These are phyloP conservation scores for Dactylorhiza incarnata DNA, from an alignment of 106 monocot genomes.

Conservation along the genomic window DNA sequence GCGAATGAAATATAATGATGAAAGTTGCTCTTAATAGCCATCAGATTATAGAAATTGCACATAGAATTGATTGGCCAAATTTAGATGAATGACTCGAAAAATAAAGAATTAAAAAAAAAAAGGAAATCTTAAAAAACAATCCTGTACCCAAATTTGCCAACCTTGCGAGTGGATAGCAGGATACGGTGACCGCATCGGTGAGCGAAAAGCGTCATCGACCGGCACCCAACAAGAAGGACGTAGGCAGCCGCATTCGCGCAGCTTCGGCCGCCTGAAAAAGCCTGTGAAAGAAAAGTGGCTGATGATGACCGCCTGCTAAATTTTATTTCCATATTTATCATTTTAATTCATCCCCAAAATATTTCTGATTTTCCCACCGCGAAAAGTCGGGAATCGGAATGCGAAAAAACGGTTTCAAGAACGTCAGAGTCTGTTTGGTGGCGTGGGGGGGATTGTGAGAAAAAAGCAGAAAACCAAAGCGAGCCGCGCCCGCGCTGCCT, in stretches of 20 bases:
- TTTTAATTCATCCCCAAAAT: not conserved
- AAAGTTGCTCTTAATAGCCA: too few species aligned
- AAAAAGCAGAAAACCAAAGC: slow-evolving; percentile 4
- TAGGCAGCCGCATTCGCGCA: slow-evolving; percentile 11
- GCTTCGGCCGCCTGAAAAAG: slow-evolving; percentile 10
- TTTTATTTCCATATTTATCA: not conserved
- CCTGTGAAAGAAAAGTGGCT: slow-evolving; percentile 3
- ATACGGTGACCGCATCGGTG: not conserved
- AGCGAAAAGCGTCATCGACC: not conserved
- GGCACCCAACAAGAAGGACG: slow-evolving; percentile 6
- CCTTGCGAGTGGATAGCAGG: not conserved
- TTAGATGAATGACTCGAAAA: too few species aligned
- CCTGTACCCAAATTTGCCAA: not conserved
- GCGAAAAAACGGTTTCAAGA: not conserved
- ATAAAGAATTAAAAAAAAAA: not conserved
- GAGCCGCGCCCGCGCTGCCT: not conserved
- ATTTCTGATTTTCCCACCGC: not conserved
- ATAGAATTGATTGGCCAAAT: too few species aligned
- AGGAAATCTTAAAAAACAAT: not conserved
- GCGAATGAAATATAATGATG: too few species aligned
- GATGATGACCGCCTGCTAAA: slow-evolving; percentile 3
- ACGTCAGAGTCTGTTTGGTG: slow-evolving; percentile 10
- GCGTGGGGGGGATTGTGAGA: not conserved
- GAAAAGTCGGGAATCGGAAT: not conserved
- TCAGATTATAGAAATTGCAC: too few species aligned